Base-by-base conservation (phyloP, 2,329 filamentous ascomycete genomes). In the Arthrobotrys megalospora region DNA sequence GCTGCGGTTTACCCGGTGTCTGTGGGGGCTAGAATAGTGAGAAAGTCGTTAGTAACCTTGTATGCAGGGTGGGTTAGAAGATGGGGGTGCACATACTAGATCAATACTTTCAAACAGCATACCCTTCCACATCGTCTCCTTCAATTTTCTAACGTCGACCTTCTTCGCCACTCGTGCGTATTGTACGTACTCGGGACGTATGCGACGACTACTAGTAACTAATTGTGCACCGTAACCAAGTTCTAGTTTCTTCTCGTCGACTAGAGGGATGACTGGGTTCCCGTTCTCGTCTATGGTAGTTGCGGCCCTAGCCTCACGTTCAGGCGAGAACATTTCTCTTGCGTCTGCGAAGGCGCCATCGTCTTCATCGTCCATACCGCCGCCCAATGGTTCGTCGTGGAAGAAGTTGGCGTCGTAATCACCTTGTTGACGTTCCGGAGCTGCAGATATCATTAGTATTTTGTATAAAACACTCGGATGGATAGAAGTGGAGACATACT, bases 351-450 rank as follows among this genome's bases (percentile, higher is more conserved):
- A 96, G 82, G 92, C 91, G 76, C 88, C 86, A 58, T 92, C 91
- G 67, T 92, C 91, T 14, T 60, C 55, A 48, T 91, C 90, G 32
- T 88, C 87, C 16, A 88, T 87, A 21, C 93, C 89, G 1, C 91
- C 90, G 1, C 91, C 90, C 80, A 94, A 86, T 1, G 89, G 91
- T 81, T 95, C 93, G 82, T 98, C 96, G 82, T 96, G 92, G 86
- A 98, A 99, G 88, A 98, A 99, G 84, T 98, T 92, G 76, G 96
- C 95, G 83, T 98, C 94, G 84, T 98, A 99, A 83, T 96, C 91
- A 78, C 94, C 94, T 81, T 79, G 66, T 62, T 75, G 28, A 48
- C 78, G 50, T 75, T 81, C 21, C 55, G 81, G 73, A 7, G 69
- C 72, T 71, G 43, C 11, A 28, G 45, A 82, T 81, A 21, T 81